phyloP scores from a whole-genome alignment of 108 stramenopile genomes.

The Nitzschia putrida region DNA sequence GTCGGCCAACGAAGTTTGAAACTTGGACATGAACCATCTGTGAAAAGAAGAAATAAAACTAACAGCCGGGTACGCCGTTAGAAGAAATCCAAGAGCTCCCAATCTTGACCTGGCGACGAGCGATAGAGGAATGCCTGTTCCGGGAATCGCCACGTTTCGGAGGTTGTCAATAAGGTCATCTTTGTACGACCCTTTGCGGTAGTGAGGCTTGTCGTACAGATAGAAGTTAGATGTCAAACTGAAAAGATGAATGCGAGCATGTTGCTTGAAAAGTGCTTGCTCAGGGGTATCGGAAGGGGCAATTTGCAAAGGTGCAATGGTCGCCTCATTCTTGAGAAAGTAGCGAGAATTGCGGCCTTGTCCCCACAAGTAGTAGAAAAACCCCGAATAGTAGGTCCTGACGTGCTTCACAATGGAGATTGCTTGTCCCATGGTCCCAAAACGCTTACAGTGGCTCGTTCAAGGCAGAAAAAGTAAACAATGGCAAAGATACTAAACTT shows the following conservation, averaged over 20 bases:
- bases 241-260: conserved; percentile 88
- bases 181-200: conserved; percentile 87
- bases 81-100: conserved; percentile 58
- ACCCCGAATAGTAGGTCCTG: conserved; percentile 68
- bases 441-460: too few relatives aligned
- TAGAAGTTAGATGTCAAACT: conserved; percentile 85
- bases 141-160: conserved; percentile 96
- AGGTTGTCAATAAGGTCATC: conserved; percentile 91
- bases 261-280: conserved; percentile 65
- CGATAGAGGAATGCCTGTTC: conserved; percentile 91
- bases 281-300: conserved; percentile 32
- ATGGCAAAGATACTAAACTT: not conserved
- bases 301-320: conserved; percentile 43
- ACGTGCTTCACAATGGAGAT: conserved; percentile 50
- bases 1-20: conserved; percentile 47
- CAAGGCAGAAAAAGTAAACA: not conserved
- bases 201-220: conserved; percentile 93
- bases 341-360: conserved; percentile 57
- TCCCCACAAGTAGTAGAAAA: conserved; percentile 75
- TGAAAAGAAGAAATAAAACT: conserved; percentile 71
- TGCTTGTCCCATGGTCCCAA: conserved; percentile 33
- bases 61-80: conserved; percentile 75
- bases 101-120: conserved; percentile 54
- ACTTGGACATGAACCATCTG: conserved; percentile 56
- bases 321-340: conserved; percentile 32